Evolutionary conservation across 2,329 filamentous ascomycete genomes (phyloP).

Genomic region (Fusarium algeriense): DNA sequence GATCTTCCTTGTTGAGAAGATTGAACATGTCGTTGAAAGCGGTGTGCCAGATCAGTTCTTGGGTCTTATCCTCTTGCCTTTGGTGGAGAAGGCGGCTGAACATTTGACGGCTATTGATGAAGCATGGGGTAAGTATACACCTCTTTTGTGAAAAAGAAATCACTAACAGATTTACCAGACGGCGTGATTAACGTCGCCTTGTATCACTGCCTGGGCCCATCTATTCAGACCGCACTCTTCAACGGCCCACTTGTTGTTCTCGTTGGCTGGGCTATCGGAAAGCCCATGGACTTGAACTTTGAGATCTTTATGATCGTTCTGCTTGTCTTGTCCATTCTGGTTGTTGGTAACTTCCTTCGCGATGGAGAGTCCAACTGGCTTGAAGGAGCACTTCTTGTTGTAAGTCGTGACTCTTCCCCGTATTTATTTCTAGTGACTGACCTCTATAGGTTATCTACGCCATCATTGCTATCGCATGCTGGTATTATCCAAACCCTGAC

Average conservation of each 20-base stretch:
- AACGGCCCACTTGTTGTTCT: constrained; percentile 80
- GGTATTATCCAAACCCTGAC: constrained; percentile 59
- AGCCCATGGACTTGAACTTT: constrained; percentile 77
- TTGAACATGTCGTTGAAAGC: constrained; percentile 61
- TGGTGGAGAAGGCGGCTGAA: constrained; percentile 79
- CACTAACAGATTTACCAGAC: constrained; percentile 50
- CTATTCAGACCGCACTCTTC: constrained; percentile 80
- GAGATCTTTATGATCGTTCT: constrained; percentile 82
- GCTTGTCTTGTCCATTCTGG: constrained; percentile 78
- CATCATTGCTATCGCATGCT: constrained; percentile 60
- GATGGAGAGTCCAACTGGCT: constrained; percentile 83
- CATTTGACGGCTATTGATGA: constrained; percentile 78
- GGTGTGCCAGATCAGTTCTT: constrained; percentile 52
- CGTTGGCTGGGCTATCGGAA: constrained; percentile 75
- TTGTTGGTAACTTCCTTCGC: constrained; percentile 79
- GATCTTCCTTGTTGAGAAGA: constrained; percentile 75
- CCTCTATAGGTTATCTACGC: constrained; percentile 53
- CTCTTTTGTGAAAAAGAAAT: fast-evolving
- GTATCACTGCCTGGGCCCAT: constrained; percentile 78
- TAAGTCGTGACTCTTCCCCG: constrained; percentile 45
- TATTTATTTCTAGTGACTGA: not conserved
- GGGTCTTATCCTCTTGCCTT: constrained; percentile 72
- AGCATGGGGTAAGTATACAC: constrained; percentile 62
- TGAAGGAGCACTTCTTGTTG: constrained; percentile 77
- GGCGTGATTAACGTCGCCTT: constrained; percentile 77